Conservation (phyloP, 2,329 filamentous ascomycete genomes). For the Pyrenophora tritici-repentis region DNA sequence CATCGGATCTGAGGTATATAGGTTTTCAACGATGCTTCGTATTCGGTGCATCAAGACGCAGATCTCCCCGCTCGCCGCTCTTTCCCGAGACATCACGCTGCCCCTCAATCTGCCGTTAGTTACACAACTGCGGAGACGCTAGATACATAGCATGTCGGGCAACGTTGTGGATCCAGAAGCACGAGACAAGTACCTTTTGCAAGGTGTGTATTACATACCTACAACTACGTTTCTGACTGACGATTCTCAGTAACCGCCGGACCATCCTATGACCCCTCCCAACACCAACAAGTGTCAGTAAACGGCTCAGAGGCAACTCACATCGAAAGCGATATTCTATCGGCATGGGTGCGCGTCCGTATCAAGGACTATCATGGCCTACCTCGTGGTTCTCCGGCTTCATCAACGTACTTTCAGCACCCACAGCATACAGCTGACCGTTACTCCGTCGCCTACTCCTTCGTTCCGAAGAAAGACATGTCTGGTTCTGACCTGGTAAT, state of each 20-base stretch:
- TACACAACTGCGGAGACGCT: not conserved
- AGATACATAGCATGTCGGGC: slow-evolving; percentile 7
- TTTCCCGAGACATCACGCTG: not conserved
- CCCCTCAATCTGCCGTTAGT: not conserved
- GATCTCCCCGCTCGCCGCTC: not conserved
- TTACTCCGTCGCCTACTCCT: slow-evolving; percentile 46
- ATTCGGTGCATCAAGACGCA: not conserved
- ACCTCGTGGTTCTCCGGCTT: slow-evolving; percentile 34
- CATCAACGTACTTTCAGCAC: slow-evolving; percentile 40
- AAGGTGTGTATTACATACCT: slow-evolving; percentile 16
- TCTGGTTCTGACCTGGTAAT: slow-evolving; percentile 38
- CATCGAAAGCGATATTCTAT: slow-evolving; percentile 38
- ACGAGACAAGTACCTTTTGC: slow-evolving; percentile 45
- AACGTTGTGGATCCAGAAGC: slow-evolving; percentile 36
- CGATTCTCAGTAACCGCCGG: slow-evolving; percentile 40
- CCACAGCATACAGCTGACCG: slow-evolving; percentile 40
- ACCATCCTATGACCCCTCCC: slow-evolving; percentile 38
- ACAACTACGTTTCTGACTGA: not conserved
- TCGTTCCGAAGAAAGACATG: slow-evolving; percentile 42
- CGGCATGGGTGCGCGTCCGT: slow-evolving; percentile 39
- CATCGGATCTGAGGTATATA: too few species aligned
- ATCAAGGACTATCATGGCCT: slow-evolving; percentile 47
- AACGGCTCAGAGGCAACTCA: slow-evolving; percentile 32
- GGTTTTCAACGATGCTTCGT: not conserved
- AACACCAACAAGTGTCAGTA: slow-evolving; percentile 40